Percentiles rank a stretch among this genome's conserved stretches.
These are phyloP conservation scores for Hymenoscyphus occultus DNA, from an alignment of 2,329 filamentous ascomycete species.

Conservation along the genomic window DNA sequence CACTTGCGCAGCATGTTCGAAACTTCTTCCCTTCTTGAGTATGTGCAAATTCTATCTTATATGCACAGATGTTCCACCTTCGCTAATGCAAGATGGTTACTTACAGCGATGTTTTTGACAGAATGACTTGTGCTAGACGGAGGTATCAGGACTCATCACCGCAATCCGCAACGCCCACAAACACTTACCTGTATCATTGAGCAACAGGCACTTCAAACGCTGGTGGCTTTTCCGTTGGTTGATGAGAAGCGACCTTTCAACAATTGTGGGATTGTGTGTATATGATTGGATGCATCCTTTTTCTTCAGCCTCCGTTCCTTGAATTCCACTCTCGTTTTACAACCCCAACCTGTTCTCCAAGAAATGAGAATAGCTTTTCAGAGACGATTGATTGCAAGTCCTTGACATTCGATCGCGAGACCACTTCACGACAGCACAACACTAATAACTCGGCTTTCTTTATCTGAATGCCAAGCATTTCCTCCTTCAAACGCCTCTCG, in stretches of 20 bases:
- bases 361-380: constrained; percentile 9
- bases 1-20: background rate
- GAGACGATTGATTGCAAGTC: constrained; percentile 8
- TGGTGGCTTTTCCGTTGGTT: background rate
- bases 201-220: background rate
- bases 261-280: background rate
- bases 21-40: background rate
- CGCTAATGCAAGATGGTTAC: background rate
- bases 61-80: background rate
- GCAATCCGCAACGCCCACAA: background rate
- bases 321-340: constrained; percentile 9
- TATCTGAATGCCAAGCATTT: constrained; percentile 15
- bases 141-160: background rate
- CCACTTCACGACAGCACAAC: constrained; percentile 11
- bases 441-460: constrained; percentile 15
- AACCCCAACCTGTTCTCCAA: constrained; percentile 8
- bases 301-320: constrained; percentile 3
- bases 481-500: constrained; percentile 14
- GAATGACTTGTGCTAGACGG: background rate
- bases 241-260: background rate
- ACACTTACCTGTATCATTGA: background rate
- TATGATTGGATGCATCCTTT: background rate
- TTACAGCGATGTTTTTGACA: background rate
- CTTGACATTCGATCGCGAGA: background rate
- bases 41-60: background rate